These are phyloP conservation scores for Polyplosphaeria fusca DNA, from an alignment of 495 filamentous ascomycete genomes.

Conservation along the genomic window DNA sequence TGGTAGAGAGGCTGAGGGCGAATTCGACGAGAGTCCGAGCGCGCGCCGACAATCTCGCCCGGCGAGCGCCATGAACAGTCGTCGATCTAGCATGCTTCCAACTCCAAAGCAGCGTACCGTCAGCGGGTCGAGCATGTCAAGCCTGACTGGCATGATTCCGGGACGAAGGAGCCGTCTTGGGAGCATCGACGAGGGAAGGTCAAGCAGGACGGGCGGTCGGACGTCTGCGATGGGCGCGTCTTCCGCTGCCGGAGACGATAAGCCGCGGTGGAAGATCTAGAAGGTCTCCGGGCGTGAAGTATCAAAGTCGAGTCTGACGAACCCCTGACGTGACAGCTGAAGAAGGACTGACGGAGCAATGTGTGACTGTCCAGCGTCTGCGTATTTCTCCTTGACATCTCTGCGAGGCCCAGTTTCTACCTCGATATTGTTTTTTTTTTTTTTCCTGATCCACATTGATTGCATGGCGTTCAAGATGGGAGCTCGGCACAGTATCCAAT, in stretches of 20 bases:
- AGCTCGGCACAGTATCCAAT: no score
- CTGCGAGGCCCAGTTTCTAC: no score
- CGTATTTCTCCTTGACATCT: no score
- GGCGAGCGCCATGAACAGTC: constrained; percentile 36
- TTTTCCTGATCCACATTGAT: no score
- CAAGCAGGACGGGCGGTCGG: constrained; percentile 1
- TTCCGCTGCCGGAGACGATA: neutral
- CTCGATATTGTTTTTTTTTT: no score
- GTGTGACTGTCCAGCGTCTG: no score
- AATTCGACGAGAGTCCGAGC: constrained; percentile 20
- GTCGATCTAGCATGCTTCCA: constrained; percentile 54
- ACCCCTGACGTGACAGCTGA: no score
- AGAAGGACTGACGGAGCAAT: no score
- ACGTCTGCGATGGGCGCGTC: neutral
- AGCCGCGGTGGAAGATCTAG: neutral
- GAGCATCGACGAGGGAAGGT: constrained; percentile 17
- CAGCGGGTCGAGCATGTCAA: constrained; percentile 10
- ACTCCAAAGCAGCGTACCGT: constrained; percentile 42
- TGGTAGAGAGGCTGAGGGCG: constrained; percentile 7
- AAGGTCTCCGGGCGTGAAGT: no score
- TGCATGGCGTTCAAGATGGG: no score
- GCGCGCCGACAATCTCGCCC: constrained; percentile 20
- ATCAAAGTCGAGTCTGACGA: no score
- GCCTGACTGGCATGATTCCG: neutral
- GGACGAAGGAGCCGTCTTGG: constrained; percentile 17